Base-by-base conservation (phyloP, 2,329 filamentous ascomycete genomes). In the Neofusicoccum umdonicola region DNA sequence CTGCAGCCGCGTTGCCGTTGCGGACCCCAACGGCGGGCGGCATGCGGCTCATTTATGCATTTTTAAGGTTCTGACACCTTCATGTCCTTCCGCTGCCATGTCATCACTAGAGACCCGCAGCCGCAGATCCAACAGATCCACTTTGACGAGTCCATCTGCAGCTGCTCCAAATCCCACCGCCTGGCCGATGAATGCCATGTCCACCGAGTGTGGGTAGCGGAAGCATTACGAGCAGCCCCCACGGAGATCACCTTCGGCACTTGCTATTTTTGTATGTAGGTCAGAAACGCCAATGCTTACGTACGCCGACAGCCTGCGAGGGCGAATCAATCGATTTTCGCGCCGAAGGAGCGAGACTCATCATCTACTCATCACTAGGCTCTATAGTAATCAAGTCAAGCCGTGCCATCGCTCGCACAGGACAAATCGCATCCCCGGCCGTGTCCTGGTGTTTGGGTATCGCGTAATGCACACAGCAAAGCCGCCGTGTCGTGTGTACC, bases 1-100 rank as follows among this genome's bases (percentile, higher is more conserved):
- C 31, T 52, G 50, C 22, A 31, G 15, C 52, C 51, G n/a, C 51
- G 34, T 12, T 41, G 51, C 51, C 35, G 51, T 41, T 56, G 51
- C 51, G 51, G 51, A 22, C 51, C 51, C 35, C 17, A 19, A 35
- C 35, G 17, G 37, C 13, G n/a, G 52, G 37, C 13, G n/a, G 52
- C 54, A 17, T 57, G 39, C 52, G 52, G 37, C 37, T 44, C 17
- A 19, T 44, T 35, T 57, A 51, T 13, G 35, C 45, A 7, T 27
- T 4, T 47, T 42, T 62, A 62, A 62, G 58, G 34, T 62, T 62
- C 47, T 62, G 45, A 62, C 58, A 42, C 58, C 34, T 41, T 19
- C 58, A 41, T 9, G 44, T 50, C 44, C 44, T 31, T 31, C 4
- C 27, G 27, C 27, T 7, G 47, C 37, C 45, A 31, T 17, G 37